Evolutionary conservation across 306 rosid species (phyloP), one percentile per base, ranked within the genome.

Genomic region (Cicer pinnatifidum): DNA sequence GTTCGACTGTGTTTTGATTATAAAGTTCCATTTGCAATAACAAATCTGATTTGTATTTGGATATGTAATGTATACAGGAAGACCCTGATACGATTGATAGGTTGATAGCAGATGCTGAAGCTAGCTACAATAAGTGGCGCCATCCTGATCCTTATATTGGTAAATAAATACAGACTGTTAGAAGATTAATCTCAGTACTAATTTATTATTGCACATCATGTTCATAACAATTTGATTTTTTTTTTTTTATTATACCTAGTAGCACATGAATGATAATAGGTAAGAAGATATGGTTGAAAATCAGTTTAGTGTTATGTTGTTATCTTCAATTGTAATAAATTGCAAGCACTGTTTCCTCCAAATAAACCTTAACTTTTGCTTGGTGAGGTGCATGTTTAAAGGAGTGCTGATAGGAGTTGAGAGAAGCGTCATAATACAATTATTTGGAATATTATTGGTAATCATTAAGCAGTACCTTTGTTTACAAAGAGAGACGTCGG

Each of bases 81-180:
- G 91, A 93, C 78, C 88, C 38, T 20, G 98, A 93, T 75, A 89
- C 96, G 6, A 91, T 93, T 48, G 98, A 93, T 71, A 86, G 84
- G 78, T 54, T 93, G 81, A 88, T 91, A 80, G 88, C 16, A 0
- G 84, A 89, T 80, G 98, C 78, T 19, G 97, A 91, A 84, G 96
- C 90, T 43, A 8, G 74, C 68, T 77, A 91, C 86, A 85, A 93
- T 76, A 93, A 91, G 86, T 93, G 89, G 89, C 88, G 98, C 57
- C 98, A 93, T 80, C 98, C 98, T 60, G 98, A 93, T 78, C 98
- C 98, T 67, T 93, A 93, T 76, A 86, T 93, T 7, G 98, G 98
- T 93, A 86, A 10, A 15, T 7, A 15, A 38, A 70, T 8, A 71
- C 52, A 41, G 50, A 57, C 17, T 71, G 3, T 23, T 15, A 6